A percentile compares a stretch with the other conserved stretches of the same genome.
Conservation (phyloP, 2,329 filamentous ascomycete genomes). For the Metarhizium sp. region DNA sequence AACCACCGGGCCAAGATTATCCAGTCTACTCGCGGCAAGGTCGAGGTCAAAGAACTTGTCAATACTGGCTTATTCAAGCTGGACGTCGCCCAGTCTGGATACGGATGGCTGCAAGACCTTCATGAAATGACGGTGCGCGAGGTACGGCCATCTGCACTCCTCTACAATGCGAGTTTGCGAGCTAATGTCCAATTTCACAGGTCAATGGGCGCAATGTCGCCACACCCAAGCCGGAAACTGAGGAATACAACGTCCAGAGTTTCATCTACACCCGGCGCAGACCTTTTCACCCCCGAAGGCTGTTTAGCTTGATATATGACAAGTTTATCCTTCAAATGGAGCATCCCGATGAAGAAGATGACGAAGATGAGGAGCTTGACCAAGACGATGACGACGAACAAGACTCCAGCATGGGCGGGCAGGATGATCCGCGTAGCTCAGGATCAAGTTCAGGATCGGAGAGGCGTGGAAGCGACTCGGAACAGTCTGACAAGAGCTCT, state of each 20-base stretch:
- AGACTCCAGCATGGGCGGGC: conserved; percentile 9
- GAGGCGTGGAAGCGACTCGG: conserved; percentile 3
- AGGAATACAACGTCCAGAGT: conserved; percentile 64
- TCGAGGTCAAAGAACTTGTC: conserved; percentile 54
- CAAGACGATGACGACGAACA: conserved; percentile 11
- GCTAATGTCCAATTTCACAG: conserved; percentile 9
- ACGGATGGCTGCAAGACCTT: conserved; percentile 62
- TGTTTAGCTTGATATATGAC: conserved; percentile 35
- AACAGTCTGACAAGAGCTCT: conserved; percentile 14
- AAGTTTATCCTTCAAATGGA: conserved; percentile 43
- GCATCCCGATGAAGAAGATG: conserved; percentile 22
- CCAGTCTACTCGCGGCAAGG: conserved; percentile 46
- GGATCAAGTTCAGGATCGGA: conserved; percentile 1
- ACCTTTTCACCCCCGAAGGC: conserved; percentile 40
- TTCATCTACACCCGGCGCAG: conserved; percentile 57
- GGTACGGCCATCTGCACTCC: conserved; percentile 20
- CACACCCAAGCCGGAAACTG: conserved; percentile 59
- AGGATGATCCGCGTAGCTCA: conserved; percentile 5
- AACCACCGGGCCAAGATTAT: conserved; percentile 59
- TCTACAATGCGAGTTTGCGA: not conserved
- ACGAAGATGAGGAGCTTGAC: conserved; percentile 23
- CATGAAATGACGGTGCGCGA: conserved; percentile 57
- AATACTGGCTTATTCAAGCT: conserved; percentile 58
- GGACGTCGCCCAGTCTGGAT: conserved; percentile 51
- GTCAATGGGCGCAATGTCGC: conserved; percentile 41